These are phyloP conservation scores for Solanum etuberosum DNA, from an alignment of 257 asterid genomes.

Conservation along the genomic window DNA sequence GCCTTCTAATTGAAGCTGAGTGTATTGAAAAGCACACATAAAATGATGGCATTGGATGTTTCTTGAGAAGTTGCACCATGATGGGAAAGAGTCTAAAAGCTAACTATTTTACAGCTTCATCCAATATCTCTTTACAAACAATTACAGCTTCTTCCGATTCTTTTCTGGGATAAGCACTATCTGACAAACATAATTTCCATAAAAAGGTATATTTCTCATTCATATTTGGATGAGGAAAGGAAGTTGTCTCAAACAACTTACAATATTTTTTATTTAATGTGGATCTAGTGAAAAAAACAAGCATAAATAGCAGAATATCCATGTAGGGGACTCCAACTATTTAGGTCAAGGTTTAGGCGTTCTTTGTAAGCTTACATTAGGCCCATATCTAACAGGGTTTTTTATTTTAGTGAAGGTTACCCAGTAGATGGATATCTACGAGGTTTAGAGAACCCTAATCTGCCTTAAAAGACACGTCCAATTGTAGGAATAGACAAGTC, in stretches of 20 bases:
- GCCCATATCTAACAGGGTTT: too few species aligned
- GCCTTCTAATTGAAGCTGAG: not conserved
- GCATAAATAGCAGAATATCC: not conserved
- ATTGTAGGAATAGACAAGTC: not conserved
- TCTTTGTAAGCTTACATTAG: not conserved
- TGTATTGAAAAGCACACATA: not conserved
- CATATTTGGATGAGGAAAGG: not conserved
- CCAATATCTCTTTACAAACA: not conserved
- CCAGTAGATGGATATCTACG: not conserved
- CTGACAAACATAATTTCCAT: not conserved
- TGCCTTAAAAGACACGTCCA: not conserved
- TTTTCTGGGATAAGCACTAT: not conserved
- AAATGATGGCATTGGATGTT: not conserved
- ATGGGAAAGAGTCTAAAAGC: not conserved
- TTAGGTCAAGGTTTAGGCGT: not conserved
- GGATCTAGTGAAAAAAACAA: not conserved
- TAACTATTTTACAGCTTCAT: not conserved
- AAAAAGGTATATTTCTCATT: not conserved
- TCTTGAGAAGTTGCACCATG: not conserved
- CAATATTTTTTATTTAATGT: not conserved
- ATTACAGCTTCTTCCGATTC: not conserved
- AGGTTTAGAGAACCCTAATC: not conserved
- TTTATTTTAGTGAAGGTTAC: not conserved
- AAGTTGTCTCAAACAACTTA: not conserved
- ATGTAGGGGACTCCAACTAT: not conserved